These are phyloP conservation scores for Blastobotrys serpentis DNA, from an alignment of 1,139 yeast species.

Conservation along the genomic window DNA sequence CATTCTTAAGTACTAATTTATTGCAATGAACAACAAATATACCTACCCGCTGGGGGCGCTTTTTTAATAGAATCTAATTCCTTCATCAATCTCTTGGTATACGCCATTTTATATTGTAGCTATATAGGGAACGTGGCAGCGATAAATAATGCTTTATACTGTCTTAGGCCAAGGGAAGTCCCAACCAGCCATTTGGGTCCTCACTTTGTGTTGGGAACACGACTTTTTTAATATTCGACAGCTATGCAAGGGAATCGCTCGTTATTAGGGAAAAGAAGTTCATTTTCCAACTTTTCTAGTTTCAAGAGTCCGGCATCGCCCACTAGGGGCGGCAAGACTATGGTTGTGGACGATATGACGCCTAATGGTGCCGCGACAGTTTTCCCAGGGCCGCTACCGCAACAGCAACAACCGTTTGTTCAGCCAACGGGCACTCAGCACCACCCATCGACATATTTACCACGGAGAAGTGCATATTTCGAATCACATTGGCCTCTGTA, in stretches of 20 bases:
- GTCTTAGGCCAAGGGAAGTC: too few relatives aligned
- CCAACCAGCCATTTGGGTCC: slow-evolving; percentile 4
- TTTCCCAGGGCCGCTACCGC: slow-evolving; percentile 1
- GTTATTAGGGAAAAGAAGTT: slow-evolving; percentile 27
- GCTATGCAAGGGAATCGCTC: slow-evolving; percentile 20
- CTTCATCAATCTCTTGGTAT: slow-evolving; percentile 45
- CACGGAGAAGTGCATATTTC: slow-evolving; percentile 52
- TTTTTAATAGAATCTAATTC: slow-evolving; percentile 40
- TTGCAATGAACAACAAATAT: not conserved
- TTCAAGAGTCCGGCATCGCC: slow-evolving; percentile 13
- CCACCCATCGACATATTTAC: slow-evolving; percentile 16
- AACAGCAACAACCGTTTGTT: slow-evolving; percentile 11
- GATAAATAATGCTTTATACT: too few relatives aligned
- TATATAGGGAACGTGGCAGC: too few relatives aligned
- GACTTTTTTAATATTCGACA: not conserved
- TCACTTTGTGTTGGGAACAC: not conserved
- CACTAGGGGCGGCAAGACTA: not conserved
- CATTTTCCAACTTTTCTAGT: slow-evolving; percentile 28
- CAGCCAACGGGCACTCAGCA: slow-evolving; percentile 14
- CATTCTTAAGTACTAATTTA: not conserved
- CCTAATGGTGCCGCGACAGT: not conserved
- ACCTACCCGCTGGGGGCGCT: slow-evolving; percentile 32
- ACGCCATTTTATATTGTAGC: slow-evolving; percentile 30
- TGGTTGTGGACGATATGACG: not conserved
- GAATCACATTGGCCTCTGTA: slow-evolving; percentile 63